Base-by-base conservation (phyloP, 2,329 filamentous ascomycete genomes). In the Cladosporium cucumerinum region DNA sequence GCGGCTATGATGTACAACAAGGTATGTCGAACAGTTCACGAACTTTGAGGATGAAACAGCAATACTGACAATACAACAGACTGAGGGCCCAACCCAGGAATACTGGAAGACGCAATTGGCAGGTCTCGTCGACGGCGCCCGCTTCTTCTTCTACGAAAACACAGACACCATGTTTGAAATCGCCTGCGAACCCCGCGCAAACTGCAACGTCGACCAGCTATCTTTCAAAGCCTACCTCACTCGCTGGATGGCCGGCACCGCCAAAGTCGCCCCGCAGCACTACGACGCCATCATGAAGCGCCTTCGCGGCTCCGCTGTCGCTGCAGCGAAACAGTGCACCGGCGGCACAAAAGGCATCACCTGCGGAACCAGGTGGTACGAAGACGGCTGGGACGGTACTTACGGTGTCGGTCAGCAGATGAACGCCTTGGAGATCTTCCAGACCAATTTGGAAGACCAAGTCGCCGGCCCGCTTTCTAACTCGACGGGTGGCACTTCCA, bases 191-290 rank as follows among this genome's bases (percentile, higher is more conserved):
- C 71, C 73, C 0, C 69, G 67, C 23, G 67, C 73, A 25, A 76
- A 76, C 57, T 82, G 80, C 71, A 73, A 82, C 70, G 71, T 74
- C 28, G 80, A 82, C 66, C 79, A 81, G 66, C 75, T 75, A 23
- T 79, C 77, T 51, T 77, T 77, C 71, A 77, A 78, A 72, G 79
- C 79, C n/a, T 81, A 80, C 78, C 57, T 65, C 26, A 28, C 58
- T 3, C 78, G 80, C 65, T 82, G 79, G 78, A 76, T 84, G 77
- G 85, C 84, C 16, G 79, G 82, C 3, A 81, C 85, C 5, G 82
- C 81, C 0, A 83, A 87, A 69, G 78, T 87, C 65, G 86, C 85
- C 0, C 86, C 86, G 0, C 87, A 82, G 69, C 84, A 84, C 3
- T 76, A 78, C 66, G 75, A 82, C 39, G 71, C 73, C 10, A 79